Percentiles rank a stretch among this genome's conserved stretches.
Conservation (phyloP, 2,329 filamentous ascomycete genomes). For the Cordyceps tenuipes region DNA sequence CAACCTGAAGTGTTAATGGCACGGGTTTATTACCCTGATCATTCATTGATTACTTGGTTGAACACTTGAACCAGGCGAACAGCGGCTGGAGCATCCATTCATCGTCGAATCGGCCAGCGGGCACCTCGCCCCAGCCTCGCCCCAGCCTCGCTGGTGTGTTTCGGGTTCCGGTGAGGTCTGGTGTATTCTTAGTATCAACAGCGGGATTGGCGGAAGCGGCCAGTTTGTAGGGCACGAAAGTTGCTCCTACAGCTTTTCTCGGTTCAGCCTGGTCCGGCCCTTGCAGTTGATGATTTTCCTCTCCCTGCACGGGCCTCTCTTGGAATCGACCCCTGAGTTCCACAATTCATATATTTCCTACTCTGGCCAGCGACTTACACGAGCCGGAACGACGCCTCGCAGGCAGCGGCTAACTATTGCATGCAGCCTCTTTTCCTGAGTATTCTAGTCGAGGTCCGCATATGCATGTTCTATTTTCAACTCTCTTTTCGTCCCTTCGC, state of each 20-base stretch:
- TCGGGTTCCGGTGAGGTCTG: slow-evolving; percentile 9
- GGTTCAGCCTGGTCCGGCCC: not conserved
- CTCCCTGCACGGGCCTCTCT: not conserved
- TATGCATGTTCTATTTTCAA: not conserved
- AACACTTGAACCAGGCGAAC: too few relatives aligned
- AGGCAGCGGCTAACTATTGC: not conserved
- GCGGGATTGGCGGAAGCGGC: not conserved
- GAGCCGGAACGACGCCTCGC: not conserved
- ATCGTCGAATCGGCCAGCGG: slow-evolving; percentile 5
- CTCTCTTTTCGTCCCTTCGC: not conserved
- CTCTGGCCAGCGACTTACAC: not conserved
- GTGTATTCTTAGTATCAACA: slow-evolving; percentile 6
- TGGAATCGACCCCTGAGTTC: not conserved
- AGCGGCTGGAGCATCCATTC: not conserved
- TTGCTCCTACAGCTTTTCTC: not conserved
- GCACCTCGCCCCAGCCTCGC: not conserved
- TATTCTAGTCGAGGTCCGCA: not conserved
- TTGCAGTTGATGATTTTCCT: not conserved
- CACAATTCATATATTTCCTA: slow-evolving; percentile 10
- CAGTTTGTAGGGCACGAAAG: not conserved
- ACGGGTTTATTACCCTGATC: not conserved
- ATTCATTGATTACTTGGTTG: not conserved
- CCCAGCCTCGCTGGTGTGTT: slow-evolving; percentile 5
- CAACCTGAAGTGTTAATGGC: not conserved
- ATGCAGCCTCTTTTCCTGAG: not conserved